Evolutionary conservation across 1,284 basidiomycete genomes (phyloP).

Genomic region (Schizophyllum commune): DNA sequence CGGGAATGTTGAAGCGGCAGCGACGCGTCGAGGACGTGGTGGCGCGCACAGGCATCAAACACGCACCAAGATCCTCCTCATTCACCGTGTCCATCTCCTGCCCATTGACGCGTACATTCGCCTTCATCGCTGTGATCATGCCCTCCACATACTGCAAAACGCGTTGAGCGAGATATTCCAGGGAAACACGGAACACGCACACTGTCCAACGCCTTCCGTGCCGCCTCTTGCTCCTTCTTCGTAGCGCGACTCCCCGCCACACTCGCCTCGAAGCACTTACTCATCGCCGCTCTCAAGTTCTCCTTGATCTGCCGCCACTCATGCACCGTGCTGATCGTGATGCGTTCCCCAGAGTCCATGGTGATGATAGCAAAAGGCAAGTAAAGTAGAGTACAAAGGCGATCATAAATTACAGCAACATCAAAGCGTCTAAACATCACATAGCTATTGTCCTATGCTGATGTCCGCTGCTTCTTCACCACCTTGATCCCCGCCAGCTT

Average conservation of each 20-base stretch:
- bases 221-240: slow-evolving; percentile 31
- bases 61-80: slow-evolving; percentile 36
- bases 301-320: slow-evolving; percentile 54
- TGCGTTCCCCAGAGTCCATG: slow-evolving; percentile 22
- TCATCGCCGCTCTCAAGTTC: slow-evolving; percentile 38
- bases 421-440: background rate
- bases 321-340: slow-evolving; percentile 53
- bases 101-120: slow-evolving; percentile 75
- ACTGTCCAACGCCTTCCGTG: slow-evolving; percentile 46
- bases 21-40: no score
- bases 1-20: no score
- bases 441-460: background rate
- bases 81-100: slow-evolving; percentile 63
- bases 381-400: background rate
- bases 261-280: slow-evolving; percentile 34
- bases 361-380: background rate
- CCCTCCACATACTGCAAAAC: slow-evolving; percentile 45
- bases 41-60: no score
- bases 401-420: background rate
- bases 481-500: slow-evolving; percentile 68
- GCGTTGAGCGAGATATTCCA: slow-evolving; percentile 6
- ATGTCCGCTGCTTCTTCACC: slow-evolving; percentile 41
- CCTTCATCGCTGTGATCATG: slow-evolving; percentile 55
- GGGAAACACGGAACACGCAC: background rate
- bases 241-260: slow-evolving; percentile 16